These are phyloP conservation scores for Corynascus novoguineensis DNA, from an alignment of 495 filamentous ascomycete species.

Conservation along the genomic window DNA sequence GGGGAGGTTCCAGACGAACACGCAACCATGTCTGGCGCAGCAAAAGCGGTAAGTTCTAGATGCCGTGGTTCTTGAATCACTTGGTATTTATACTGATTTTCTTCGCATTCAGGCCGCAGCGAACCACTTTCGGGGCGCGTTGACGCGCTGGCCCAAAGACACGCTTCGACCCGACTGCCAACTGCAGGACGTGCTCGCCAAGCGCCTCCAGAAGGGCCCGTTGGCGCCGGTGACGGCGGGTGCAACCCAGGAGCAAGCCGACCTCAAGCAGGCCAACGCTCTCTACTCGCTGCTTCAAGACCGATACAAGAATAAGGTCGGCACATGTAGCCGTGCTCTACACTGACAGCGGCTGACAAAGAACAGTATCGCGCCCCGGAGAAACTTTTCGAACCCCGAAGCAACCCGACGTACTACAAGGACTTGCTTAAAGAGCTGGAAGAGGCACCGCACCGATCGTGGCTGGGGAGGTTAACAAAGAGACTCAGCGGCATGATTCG, in stretches of 20 bases:
- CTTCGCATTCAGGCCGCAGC: conserved; percentile 21
- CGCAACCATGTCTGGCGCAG: conserved; percentile 23
- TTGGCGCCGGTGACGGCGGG: conserved; percentile 37
- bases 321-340: neutral
- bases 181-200: conserved; percentile 63
- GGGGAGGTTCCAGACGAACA: neutral
- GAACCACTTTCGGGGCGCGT: conserved; percentile 51
- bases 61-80: neutral
- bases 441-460: conserved; percentile 61
- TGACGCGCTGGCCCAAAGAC: conserved; percentile 75
- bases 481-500: conserved; percentile 61
- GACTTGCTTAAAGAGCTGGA: conserved; percentile 66
- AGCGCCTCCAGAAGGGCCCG: conserved; percentile 51
- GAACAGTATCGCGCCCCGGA: conserved; percentile 59
- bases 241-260: conserved; percentile 29
- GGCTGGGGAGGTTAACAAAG: conserved; percentile 49
- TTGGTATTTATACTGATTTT: neutral
- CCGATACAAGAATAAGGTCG: conserved; percentile 58
- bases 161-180: conserved; percentile 69
- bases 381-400: conserved; percentile 59
- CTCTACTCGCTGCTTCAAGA: conserved; percentile 71
- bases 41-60: conserved; percentile 13
- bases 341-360: neutral
- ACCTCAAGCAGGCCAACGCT: conserved; percentile 59
- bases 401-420: conserved; percentile 72